These are phyloP conservation scores for Conticribra guillardii DNA, from an alignment of 108 stramenopile species.

Conservation along the genomic window DNA sequence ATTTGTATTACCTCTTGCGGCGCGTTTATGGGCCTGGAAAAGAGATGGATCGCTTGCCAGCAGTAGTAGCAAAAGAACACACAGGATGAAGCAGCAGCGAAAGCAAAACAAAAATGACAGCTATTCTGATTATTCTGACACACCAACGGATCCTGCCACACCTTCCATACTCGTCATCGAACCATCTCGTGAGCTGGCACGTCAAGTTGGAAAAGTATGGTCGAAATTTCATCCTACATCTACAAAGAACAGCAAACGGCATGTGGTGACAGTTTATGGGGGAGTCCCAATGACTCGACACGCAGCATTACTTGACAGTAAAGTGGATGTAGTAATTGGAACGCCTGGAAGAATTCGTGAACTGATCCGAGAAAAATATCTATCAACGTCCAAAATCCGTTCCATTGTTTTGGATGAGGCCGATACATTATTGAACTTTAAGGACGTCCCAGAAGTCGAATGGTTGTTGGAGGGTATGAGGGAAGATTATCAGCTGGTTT, in stretches of 20 bases:
- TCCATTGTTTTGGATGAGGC: conserved; percentile 60
- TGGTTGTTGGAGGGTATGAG: conserved; percentile 48
- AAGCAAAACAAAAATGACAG: conserved; percentile 46
- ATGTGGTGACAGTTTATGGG: conserved; percentile 55
- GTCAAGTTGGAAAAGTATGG: conserved; percentile 55
- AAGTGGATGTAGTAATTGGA: conserved; percentile 56
- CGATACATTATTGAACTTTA: conserved; percentile 48
- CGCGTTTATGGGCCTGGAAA: conserved; percentile 38
- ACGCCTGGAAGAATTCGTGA: conserved; percentile 61
- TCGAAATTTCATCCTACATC: conserved; percentile 44
- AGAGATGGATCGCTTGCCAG: conserved; percentile 31
- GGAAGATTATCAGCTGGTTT: conserved; percentile 62
- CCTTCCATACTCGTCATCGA: conserved; percentile 50
- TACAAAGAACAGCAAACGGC: conserved; percentile 24
- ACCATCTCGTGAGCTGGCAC: conserved; percentile 56
- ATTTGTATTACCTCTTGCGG: conserved; percentile 48
- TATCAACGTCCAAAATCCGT: conserved; percentile 29
- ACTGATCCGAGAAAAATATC: conserved; percentile 51
- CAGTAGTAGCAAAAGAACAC: conserved; percentile 13
- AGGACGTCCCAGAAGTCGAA: conserved; percentile 52
- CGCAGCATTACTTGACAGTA: conserved; percentile 47
- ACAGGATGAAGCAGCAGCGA: conserved; percentile 18
- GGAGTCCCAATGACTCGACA: conserved; percentile 55
- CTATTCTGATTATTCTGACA: conserved; percentile 3
- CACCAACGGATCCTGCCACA: conserved; percentile 34